Evolutionary conservation across 1,139 yeast species (phyloP).

Genomic region (Petasospora fabianii): DNA sequence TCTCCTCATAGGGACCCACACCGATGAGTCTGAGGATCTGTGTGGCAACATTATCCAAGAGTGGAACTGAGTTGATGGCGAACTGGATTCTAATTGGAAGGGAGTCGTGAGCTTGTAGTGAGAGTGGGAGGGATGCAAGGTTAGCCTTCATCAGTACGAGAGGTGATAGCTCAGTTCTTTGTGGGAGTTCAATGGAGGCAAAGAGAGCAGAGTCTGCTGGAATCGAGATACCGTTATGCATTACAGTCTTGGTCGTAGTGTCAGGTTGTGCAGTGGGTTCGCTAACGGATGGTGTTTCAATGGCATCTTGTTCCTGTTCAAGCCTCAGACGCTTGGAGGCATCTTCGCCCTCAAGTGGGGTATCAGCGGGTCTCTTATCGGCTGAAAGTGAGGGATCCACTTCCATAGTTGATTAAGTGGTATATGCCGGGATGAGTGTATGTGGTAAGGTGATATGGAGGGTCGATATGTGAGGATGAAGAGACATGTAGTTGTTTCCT

Average conservation of each 20-base stretch:
- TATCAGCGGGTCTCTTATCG: conserved; percentile 3
- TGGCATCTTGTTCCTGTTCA: neutral
- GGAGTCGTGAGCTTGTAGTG: conserved; percentile 51
- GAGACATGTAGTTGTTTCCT: neutral
- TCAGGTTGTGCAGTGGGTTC: neutral
- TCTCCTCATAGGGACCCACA: conserved; percentile 67
- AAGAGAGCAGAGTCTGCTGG: conserved; percentile 40
- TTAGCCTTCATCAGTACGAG: conserved; percentile 45
- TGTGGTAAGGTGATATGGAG: neutral
- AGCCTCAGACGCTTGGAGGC: conserved; percentile 6
- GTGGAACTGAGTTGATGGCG: conserved; percentile 62
- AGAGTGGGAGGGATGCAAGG: conserved; percentile 54
- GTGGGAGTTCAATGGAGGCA: conserved; percentile 23
- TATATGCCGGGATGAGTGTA: neutral
- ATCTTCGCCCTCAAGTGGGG: neutral
- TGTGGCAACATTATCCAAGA: conserved; percentile 69
- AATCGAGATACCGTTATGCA: conserved; percentile 30
- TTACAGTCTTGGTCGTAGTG: neutral
- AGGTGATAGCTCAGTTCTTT: conserved; percentile 18
- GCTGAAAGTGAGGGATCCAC: neutral
- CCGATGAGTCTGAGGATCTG: conserved; percentile 70
- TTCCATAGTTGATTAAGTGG: neutral
- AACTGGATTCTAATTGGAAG: conserved; percentile 60
- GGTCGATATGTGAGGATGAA: neutral
- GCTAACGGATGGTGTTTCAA: too few species aligned